These are phyloP conservation scores for Glycine soja DNA, from an alignment of 306 rosid genomes.

Conservation along the genomic window DNA sequence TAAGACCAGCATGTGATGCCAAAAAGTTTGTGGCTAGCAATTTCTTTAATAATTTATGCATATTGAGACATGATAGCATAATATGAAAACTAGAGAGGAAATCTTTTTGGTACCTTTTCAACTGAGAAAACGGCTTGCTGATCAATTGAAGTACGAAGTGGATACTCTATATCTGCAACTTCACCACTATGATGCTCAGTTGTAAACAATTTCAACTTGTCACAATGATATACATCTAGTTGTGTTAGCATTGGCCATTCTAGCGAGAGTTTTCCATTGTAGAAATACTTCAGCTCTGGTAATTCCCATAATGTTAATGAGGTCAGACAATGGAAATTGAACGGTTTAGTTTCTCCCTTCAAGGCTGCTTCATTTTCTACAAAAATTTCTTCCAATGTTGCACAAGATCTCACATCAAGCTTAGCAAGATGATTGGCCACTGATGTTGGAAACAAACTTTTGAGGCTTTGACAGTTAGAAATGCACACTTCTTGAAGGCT, in stretches of 20 bases:
- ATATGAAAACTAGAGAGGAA: background rate
- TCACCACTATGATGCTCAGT: background rate
- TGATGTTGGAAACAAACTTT: constrained; percentile 35
- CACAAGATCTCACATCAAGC: constrained; percentile 37
- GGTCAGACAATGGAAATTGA: background rate
- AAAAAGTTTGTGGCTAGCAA: background rate
- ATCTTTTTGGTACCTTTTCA: constrained; percentile 5
- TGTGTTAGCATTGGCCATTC: background rate
- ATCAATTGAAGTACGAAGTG: background rate
- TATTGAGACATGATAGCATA: background rate
- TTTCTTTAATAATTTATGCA: background rate
- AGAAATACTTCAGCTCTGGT: constrained; percentile 32
- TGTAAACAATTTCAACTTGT: background rate
- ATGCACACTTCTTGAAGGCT: background rate
- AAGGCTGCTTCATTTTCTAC: background rate
- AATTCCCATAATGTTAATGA: constrained; percentile 4
- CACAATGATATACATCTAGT: constrained; percentile 21
- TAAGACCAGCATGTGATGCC: background rate
- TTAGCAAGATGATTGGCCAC: constrained; percentile 32
- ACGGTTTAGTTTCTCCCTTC: background rate
- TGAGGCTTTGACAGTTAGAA: constrained; percentile 33
- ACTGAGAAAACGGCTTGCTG: background rate
- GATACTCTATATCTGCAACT: background rate
- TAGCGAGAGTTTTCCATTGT: background rate
- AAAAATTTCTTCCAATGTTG: constrained; percentile 37